Evolutionary conservation across 2,329 filamentous ascomycete genomes (phyloP), one percentile per base, ranked within the genome.

Genomic region (Graphilbum ipis-grandicollis): DNA sequence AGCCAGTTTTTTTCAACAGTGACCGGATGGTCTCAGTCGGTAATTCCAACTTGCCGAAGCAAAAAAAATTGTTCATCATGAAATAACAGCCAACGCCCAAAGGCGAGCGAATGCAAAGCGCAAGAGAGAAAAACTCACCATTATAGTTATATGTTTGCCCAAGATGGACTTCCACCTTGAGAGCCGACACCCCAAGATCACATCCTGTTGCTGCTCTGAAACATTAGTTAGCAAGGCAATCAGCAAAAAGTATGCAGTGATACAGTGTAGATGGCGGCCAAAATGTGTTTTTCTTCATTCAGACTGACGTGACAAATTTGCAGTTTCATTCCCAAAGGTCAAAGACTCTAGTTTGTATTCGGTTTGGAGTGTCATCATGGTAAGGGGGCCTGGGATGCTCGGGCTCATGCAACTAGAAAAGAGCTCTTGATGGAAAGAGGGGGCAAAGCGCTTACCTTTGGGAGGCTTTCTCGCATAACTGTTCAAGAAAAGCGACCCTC

Each of bases 281-380:
- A 28, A 9, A 21, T 34, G 19, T 19, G 10, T 15, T 5, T 15
- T 3, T n/a, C 17, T 38, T 38, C 54, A 58, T 67, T 90, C 82
- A 90, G 82, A 84, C 82, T 90, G 82, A 90, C 81, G 80, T 88
- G 76, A 72, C 76, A 82, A 75, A 72, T 67, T 32, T 55, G 58
- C 73, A 58, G 77, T 88, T 86, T 86, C 81, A 88, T 78, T 69
- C 74, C 67, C 57, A 56, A 56, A 65, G 79, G 75, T 92, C 83
- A 90, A 90, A 92, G 83, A 92, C 83, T 92, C 83, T 92, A 92
- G 81, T 86, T 86, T 77, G 81, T 86, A 85, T 77, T 76, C 71
- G 79, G 79, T 84, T 77, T 70, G 63, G 65, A 57, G 62, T 84
- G 75, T 86, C 82, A 88, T 88, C 82, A 84, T 56, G 60, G 84